phyloP scores from a whole-genome alignment of 345 rosid genomes.

The Carallia brachiata region DNA sequence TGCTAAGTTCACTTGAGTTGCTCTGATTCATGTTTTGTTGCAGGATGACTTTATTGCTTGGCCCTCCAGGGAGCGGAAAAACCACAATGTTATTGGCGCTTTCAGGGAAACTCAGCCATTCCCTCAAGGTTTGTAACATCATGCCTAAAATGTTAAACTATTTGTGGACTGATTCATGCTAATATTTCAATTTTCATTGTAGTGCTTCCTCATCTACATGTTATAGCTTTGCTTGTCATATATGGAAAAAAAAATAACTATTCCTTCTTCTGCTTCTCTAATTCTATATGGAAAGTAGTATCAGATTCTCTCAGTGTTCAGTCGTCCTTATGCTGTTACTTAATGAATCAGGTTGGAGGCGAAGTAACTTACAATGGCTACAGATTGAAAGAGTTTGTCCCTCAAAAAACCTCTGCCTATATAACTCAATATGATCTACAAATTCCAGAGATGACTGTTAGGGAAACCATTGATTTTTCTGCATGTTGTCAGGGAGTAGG shows the following conservation, averaged over 20 bases:
- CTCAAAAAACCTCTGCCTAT: conserved; percentile 41
- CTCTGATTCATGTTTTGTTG: background rate
- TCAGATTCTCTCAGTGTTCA: background rate
- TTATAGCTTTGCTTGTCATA: background rate
- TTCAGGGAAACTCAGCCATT: conserved; percentile 52
- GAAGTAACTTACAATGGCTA: conserved; percentile 38
- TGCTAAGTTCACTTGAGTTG: background rate
- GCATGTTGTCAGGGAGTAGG: conserved; percentile 38
- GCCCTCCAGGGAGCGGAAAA: conserved; percentile 87
- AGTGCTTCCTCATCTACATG: background rate
- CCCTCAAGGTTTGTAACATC: conserved; percentile 45
- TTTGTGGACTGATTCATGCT: background rate
- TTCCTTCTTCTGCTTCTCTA: background rate
- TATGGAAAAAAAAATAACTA: background rate
- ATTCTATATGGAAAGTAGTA: background rate
- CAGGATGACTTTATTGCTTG: conserved; percentile 72
- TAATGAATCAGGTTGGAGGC: conserved; percentile 24
- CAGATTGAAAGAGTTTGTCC: conserved; percentile 35
- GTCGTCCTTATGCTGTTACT: background rate
- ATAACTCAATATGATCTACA: conserved; percentile 36
- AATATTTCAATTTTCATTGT: background rate
- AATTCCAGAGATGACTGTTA: conserved; percentile 41
- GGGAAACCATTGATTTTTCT: conserved; percentile 39
- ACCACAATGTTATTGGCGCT: conserved; percentile 61
- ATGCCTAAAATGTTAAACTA: background rate